A percentile compares a stretch with the other conserved stretches of the same genome.
Conservation (phyloP, 2,329 filamentous ascomycete species). For the Aspergillus felis region DNA sequence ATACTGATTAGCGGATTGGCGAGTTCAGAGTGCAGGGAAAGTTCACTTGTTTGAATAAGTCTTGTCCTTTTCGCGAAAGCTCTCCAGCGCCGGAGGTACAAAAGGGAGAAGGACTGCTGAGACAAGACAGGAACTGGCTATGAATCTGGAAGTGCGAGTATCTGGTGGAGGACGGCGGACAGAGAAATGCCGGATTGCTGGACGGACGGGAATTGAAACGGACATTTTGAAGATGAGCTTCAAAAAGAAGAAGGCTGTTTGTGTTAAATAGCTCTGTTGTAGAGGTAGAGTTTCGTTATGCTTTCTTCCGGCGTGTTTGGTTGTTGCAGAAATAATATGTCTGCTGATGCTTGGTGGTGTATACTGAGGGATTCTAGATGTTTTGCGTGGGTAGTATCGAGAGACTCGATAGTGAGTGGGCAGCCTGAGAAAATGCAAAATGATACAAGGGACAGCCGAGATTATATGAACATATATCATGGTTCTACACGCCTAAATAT, state of each 20-base stretch:
- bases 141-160: conserved; percentile 37
- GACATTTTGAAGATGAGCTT: conserved; percentile 4
- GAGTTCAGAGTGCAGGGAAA: neutral
- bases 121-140: conserved; percentile 40
- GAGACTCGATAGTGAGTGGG: too few relatives aligned
- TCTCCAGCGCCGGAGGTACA: conserved; percentile 45
- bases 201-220: conserved; percentile 25
- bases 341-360: neutral
- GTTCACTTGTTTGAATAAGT: conserved; percentile 38
- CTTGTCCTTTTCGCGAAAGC: conserved; percentile 38
- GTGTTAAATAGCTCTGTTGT: neutral
- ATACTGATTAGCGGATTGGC: conserved; percentile 1
- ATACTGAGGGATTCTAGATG: neutral
- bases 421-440: too few relatives aligned
- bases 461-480: neutral
- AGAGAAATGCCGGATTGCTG: conserved; percentile 43
- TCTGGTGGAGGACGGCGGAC: conserved; percentile 39
- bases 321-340: neutral
- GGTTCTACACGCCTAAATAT: neutral
- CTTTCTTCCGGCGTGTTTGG: neutral
- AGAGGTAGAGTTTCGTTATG: neutral
- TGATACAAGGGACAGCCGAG: neutral
- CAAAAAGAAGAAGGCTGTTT: neutral
- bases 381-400: too few relatives aligned
- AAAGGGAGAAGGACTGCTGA: conserved; percentile 44